These are phyloP conservation scores for Stagonosporopsis chrysanthemi DNA, from an alignment of 2,329 filamentous ascomycete species.

Conservation along the genomic window DNA sequence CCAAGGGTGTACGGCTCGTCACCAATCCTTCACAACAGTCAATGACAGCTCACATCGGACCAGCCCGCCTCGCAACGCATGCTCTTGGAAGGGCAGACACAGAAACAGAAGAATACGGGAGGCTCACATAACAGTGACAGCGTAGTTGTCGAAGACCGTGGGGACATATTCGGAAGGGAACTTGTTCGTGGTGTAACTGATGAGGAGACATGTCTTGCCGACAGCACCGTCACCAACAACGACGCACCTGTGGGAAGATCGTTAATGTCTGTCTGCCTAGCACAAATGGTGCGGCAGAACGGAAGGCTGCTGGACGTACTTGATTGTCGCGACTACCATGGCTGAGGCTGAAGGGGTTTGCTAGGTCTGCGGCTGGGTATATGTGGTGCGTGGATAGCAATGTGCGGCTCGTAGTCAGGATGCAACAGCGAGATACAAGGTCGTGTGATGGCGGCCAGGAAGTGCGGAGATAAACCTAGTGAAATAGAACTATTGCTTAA, in stretches of 20 bases:
- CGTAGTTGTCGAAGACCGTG: conserved; percentile 99
- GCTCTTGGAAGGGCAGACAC: neutral
- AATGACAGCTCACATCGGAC: conserved; percentile 25
- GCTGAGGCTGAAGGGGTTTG: conserved; percentile 18
- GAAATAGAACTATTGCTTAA: conserved; percentile 30
- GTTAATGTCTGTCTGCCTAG: conserved; percentile 18
- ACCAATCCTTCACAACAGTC: conserved; percentile 76
- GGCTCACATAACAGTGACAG: conserved; percentile 97
- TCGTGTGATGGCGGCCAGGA: conserved; percentile 24
- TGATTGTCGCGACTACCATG: conserved; percentile 54
- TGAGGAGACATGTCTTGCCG: conserved; percentile 98
- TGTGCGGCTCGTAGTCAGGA: conserved; percentile 16
- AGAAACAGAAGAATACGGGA: conserved; percentile 18
- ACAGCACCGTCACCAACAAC: conserved; percentile 99
- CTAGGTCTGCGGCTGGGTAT: conserved; percentile 7
- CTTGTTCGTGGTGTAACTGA: conserved; percentile 99
- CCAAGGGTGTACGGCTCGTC: conserved; percentile 98
- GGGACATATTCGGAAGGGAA: conserved; percentile 99
- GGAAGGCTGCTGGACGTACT: conserved; percentile 40
- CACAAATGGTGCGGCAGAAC: neutral
- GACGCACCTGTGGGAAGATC: conserved; percentile 74
- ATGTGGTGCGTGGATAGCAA: conserved; percentile 10
- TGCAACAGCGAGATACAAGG: conserved; percentile 21
- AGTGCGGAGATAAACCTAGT: conserved; percentile 34
- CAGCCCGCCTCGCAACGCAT: neutral